phyloP scores from a whole-genome alignment of 345 rosid species.

The Eucalyptus pauciflora region DNA sequence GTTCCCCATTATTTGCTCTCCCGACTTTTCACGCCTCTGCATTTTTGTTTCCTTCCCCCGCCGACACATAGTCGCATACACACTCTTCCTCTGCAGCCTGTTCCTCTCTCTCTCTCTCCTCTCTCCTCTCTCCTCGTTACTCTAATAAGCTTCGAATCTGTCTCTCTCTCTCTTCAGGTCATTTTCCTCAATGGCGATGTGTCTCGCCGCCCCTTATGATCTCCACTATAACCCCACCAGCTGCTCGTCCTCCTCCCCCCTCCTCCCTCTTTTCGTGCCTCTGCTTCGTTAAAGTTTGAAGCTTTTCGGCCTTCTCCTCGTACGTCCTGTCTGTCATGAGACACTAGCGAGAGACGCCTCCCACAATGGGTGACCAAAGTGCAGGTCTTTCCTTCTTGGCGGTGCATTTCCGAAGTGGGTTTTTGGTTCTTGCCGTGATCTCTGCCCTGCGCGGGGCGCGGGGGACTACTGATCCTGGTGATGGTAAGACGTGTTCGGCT shows the following conservation, averaged over 20 bases:
- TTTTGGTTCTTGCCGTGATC: not conserved
- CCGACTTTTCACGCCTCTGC: not conserved
- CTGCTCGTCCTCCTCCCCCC: not conserved
- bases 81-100: not conserved
- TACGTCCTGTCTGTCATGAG: not conserved
- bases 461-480: slow-evolving; percentile 26
- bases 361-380: not conserved
- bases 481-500: slow-evolving; percentile 7
- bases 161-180: not conserved
- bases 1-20: not conserved
- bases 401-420: not conserved
- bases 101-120: not conserved
- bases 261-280: not conserved
- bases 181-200: not conserved
- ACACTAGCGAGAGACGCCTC: not conserved
- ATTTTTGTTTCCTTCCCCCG: not conserved
- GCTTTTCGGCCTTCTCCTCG: not conserved
- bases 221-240: not conserved
- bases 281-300: not conserved
- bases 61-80: not conserved
- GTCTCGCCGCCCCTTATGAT: not conserved
- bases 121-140: not conserved
- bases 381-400: not conserved
- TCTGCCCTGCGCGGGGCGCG: slow-evolving; percentile 8
- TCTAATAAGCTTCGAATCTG: slow-evolving; percentile 6